Percentiles rank a stretch among this genome's conserved stretches.
Evolutionary conservation across 2,329 filamentous ascomycete genomes (phyloP).

Genomic region (Cytospora schulzeri): DNA sequence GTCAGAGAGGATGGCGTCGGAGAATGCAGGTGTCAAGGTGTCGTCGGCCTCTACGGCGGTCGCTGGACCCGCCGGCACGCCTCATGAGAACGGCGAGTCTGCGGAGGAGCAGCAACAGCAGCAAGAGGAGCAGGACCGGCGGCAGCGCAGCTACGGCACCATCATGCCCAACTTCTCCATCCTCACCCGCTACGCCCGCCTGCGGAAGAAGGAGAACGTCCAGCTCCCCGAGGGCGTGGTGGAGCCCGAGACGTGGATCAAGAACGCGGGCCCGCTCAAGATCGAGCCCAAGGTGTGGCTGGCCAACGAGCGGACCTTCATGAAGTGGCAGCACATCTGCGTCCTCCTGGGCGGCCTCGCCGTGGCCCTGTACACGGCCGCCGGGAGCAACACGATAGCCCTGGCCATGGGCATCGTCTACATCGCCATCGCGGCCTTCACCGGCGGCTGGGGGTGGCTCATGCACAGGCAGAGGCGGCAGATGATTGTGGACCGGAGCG

Average conservation of each 20-base stretch:
- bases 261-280: constrained; percentile 87
- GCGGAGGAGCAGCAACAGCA: constrained; percentile 21
- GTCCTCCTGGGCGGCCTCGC: constrained; percentile 84
- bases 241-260: constrained; percentile 85
- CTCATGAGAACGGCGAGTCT: constrained; percentile 12
- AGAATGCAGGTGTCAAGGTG: constrained; percentile 28
- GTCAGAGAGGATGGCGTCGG: constrained; percentile 50
- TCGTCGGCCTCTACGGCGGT: constrained; percentile 21
- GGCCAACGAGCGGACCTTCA: constrained; percentile 95
- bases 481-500: constrained; percentile 84
- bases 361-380: constrained; percentile 85
- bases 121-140: constrained; percentile 26
- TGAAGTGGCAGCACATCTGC: constrained; percentile 97
- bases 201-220: constrained; percentile 46
- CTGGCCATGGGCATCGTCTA: constrained; percentile 81
- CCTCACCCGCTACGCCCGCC: constrained; percentile 72
- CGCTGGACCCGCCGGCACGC: constrained; percentile 5
- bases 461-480: constrained; percentile 75
- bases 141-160: constrained; percentile 50
- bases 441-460: constrained; percentile 83
- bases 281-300: constrained; percentile 99
- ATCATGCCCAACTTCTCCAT: constrained; percentile 79
- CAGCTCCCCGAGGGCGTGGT: constrained; percentile 83
- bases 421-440: constrained; percentile 78
- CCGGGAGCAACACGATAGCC: constrained; percentile 71